Evolutionary conservation across 2,329 filamentous ascomycete species (phyloP).

Genomic region (Penicillium sp.): DNA sequence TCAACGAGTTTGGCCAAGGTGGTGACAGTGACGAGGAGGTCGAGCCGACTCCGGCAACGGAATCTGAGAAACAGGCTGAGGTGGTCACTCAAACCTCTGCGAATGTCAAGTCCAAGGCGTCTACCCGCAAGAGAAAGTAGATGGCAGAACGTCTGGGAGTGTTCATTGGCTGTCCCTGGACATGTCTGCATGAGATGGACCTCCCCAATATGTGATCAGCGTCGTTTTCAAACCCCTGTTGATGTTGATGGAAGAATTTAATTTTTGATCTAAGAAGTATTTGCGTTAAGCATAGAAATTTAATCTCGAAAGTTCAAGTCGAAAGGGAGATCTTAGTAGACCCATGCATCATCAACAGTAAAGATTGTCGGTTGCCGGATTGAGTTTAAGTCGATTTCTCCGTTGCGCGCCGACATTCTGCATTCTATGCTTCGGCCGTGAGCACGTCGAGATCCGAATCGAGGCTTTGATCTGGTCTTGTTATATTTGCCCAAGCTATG

Average conservation of each 20-base stretch:
- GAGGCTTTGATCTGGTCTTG: not conserved
- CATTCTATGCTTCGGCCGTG: constrained; percentile 7
- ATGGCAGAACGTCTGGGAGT: too few relatives aligned
- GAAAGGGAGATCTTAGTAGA: too few relatives aligned
- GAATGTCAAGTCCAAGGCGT: constrained; percentile 23
- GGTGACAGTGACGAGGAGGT: constrained; percentile 73
- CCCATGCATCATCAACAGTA: too few relatives aligned
- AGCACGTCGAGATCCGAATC: not conserved
- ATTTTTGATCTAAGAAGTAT: not conserved
- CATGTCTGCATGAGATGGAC: too few relatives aligned
- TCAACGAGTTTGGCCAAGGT: constrained; percentile 97
- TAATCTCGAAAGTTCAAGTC: too few relatives aligned
- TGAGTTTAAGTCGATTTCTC: constrained; percentile 14
- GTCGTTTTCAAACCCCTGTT: not conserved
- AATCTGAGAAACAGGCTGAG: constrained; percentile 15
- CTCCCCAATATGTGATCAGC: too few relatives aligned
- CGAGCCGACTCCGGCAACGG: constrained; percentile 27
- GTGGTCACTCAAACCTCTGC: constrained; percentile 25
- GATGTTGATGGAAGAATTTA: not conserved
- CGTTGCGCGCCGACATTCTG: constrained; percentile 10
- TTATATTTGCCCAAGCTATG: too few relatives aligned
- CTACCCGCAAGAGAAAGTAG: constrained; percentile 32
- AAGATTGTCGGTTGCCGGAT: constrained; percentile 22
- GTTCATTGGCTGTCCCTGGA: too few relatives aligned
- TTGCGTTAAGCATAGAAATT: not conserved